Conservation (phyloP, 1,139 yeast species). For the Kodamaea alishanica region DNA sequence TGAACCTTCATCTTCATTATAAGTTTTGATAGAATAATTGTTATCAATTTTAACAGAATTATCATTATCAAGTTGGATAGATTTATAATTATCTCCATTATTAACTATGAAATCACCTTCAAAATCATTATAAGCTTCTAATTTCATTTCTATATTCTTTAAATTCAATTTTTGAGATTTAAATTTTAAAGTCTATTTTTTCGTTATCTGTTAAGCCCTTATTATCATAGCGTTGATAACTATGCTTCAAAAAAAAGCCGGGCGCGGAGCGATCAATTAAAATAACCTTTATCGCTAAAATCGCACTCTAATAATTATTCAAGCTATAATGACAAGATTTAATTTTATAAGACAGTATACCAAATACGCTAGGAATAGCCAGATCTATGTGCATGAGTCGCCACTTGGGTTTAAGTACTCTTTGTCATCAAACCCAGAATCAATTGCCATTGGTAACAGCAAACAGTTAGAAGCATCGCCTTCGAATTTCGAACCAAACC, state of each 20-base stretch:
- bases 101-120: too few species aligned
- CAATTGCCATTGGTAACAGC: conserved; percentile 29
- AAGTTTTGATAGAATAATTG: too few species aligned
- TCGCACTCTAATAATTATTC: not conserved
- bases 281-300: not conserved
- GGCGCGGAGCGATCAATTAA: not conserved
- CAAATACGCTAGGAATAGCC: conserved; percentile 22
- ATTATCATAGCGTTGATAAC: not conserved
- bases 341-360: conserved; percentile 6
- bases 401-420: conserved; percentile 18
- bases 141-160: too few species aligned
- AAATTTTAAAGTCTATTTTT: too few species aligned
- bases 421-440: conserved; percentile 32
- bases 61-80: too few species aligned
- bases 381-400: conserved; percentile 23
- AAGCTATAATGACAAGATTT: not conserved
- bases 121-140: too few species aligned
- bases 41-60: too few species aligned
- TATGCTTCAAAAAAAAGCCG: not conserved
- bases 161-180: too few species aligned
- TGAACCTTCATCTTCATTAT: conserved; percentile 1
- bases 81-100: too few species aligned
- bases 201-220: not conserved
- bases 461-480: conserved; percentile 16
- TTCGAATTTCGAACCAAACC: conserved; percentile 23